A percentile compares a stretch with the other conserved stretches of the same genome.
Conservation (phyloP, 2,329 filamentous ascomycete genomes). For the Calonectria naviculata region DNA sequence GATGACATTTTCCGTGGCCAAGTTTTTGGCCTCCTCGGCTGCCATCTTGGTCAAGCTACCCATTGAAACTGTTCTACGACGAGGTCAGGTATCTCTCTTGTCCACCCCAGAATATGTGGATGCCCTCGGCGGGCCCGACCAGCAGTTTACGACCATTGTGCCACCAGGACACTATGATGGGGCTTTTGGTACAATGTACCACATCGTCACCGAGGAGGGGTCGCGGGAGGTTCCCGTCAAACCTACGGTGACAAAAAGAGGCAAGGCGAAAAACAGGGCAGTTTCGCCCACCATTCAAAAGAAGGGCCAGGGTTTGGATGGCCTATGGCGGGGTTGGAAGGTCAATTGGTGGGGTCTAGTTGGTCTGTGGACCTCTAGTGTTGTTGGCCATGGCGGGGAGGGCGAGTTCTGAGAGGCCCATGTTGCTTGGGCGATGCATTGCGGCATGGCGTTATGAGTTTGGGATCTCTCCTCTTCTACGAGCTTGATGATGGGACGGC, state of each 20-base stretch:
- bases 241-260: conserved; percentile 45
- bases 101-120: conserved; percentile 62
- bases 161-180: conserved; percentile 84
- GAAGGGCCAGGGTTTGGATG: conserved; percentile 75
- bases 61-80: conserved; percentile 89
- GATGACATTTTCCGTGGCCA: conserved; percentile 82
- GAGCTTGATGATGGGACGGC: conserved; percentile 51
- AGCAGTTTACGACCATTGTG: conserved; percentile 77
- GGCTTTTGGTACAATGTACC: conserved; percentile 91
- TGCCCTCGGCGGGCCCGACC: conserved; percentile 57
- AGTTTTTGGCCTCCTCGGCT: conserved; percentile 82
- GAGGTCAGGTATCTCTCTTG: conserved; percentile 84
- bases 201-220: conserved; percentile 87
- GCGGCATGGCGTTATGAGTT: conserved; percentile 48
- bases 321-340: conserved; percentile 80
- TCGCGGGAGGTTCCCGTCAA: conserved; percentile 58
- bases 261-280: conserved; percentile 45
- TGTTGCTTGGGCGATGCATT: conserved; percentile 39
- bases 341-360: conserved; percentile 83
- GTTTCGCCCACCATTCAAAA: conserved; percentile 49
- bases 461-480: conserved; percentile 50
- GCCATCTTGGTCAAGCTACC: conserved; percentile 91
- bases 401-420: conserved; percentile 63
- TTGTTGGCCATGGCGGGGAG: conserved; percentile 70
- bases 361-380: conserved; percentile 77